Percentiles rank a stretch among this genome's conserved stretches.
Conservation (phyloP, 768 basidiomycete species). For the Suillus spraguei region DNA sequence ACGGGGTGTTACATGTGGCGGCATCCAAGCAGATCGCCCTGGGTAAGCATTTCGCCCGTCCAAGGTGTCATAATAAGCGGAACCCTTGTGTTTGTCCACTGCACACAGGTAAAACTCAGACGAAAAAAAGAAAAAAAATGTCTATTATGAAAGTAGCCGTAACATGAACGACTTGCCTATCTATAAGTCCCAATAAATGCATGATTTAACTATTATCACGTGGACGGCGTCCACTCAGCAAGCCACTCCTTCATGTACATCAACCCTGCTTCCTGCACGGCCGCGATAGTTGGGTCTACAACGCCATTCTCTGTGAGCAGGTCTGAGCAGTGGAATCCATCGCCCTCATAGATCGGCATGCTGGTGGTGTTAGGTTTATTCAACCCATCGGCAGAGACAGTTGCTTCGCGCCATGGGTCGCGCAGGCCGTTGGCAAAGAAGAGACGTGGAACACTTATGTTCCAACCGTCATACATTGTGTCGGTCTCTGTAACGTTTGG, state of each 20-base stretch:
- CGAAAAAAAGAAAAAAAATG: too few species aligned
- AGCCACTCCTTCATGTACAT: constrained; percentile 60
- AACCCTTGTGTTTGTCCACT: too few species aligned
- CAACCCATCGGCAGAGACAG: constrained; percentile 59
- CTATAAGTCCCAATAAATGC: neutral
- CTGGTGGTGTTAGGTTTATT: constrained; percentile 46
- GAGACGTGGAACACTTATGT: constrained; percentile 53
- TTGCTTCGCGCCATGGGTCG: constrained; percentile 74
- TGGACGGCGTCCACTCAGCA: constrained; percentile 33
- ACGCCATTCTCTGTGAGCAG: constrained; percentile 41
- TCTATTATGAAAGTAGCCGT: too few species aligned
- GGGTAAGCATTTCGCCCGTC: too few species aligned
- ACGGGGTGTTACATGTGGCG: too few species aligned
- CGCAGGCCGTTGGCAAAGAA: constrained; percentile 71
- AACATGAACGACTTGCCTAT: neutral
- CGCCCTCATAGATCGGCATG: constrained; percentile 59
- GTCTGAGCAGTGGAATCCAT: constrained; percentile 75
- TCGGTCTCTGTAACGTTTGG: constrained; percentile 50
- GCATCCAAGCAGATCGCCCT: too few species aligned
- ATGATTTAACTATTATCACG: neutral
- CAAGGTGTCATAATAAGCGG: too few species aligned
- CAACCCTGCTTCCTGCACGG: constrained; percentile 59
- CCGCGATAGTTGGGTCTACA: constrained; percentile 51
- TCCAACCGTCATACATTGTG: constrained; percentile 60
- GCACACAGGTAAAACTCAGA: too few species aligned